phyloP scores from a whole-genome alignment of 1,139 yeast species.

The Magnusiomyces paraingens region DNA sequence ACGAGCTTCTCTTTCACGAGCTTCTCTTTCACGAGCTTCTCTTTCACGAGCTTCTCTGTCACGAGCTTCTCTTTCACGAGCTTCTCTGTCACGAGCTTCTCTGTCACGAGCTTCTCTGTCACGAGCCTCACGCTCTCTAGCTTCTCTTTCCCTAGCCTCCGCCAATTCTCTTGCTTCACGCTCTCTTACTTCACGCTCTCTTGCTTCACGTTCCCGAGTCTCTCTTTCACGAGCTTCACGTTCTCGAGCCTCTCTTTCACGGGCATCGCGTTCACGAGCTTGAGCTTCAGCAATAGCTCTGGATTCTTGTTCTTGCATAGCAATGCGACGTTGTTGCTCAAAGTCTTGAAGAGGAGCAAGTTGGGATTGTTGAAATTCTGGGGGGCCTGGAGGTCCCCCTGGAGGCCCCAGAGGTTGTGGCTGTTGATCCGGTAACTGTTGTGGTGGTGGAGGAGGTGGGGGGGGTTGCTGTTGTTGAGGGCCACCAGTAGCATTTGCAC shows the following conservation, averaged over 20 bases:
- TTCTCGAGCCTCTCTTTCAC: no score
- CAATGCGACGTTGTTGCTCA: slow-evolving; percentile 12
- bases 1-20: not conserved
- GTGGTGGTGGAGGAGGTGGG: slow-evolving; percentile 24
- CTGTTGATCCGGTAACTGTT: slow-evolving; percentile 15
- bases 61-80: not conserved
- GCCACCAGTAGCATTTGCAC: slow-evolving; percentile 18
- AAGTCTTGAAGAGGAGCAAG: slow-evolving; percentile 8
- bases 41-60: not conserved
- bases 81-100: not conserved
- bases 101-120: not conserved
- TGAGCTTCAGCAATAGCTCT: no score
- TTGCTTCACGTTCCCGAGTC: not conserved
- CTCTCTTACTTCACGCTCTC: not conserved
- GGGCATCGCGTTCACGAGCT: no score
- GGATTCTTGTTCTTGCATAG: no score
- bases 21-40: not conserved
- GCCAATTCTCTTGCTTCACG: not conserved
- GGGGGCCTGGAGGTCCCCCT: no score
- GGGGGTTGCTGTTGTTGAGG: slow-evolving; percentile 26
- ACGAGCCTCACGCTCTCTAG: not conserved
- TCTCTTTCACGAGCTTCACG: no score
- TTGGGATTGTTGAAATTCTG: not conserved
- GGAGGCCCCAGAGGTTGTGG: slow-evolving; percentile 3
- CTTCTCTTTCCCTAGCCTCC: not conserved